phyloP scores from a whole-genome alignment of 768 basidiomycete species.

The Rhodotorula graminis region DNA sequence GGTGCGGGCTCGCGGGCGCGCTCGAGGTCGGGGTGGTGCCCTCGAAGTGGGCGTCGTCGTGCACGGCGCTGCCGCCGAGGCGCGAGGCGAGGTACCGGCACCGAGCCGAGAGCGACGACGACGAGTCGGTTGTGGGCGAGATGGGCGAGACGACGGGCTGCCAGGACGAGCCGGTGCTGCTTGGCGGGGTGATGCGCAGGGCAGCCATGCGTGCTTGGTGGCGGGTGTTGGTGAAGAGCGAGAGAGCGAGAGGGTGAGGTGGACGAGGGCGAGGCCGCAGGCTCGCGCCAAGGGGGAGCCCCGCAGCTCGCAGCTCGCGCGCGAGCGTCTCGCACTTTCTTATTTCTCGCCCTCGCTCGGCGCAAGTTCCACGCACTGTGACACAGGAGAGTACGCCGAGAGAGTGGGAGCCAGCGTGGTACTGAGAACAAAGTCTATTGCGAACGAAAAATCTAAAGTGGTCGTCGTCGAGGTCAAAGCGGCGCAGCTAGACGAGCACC shows the following conservation, averaged over 20 bases:
- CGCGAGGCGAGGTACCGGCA: conserved; percentile 25
- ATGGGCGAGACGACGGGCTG: conserved; percentile 16
- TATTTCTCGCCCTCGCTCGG: no score
- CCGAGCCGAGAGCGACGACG: conserved; percentile 13
- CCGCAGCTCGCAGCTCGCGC: no score
- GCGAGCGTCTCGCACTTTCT: no score
- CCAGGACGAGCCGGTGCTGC: neutral
- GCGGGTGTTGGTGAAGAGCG: neutral
- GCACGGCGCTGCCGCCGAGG: conserved; percentile 16
- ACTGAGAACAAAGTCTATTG: no score
- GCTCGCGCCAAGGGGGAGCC: no score
- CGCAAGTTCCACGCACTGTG: no score
- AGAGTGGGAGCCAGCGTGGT: no score
- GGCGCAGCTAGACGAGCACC: conserved; percentile 3
- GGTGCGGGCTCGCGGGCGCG: neutral
- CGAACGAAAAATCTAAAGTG: no score
- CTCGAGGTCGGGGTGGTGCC: neutral
- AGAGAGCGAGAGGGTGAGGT: neutral
- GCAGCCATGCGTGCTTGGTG: neutral
- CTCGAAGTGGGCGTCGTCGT: conserved; percentile 5
- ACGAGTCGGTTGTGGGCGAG: neutral
- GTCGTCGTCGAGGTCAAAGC: no score
- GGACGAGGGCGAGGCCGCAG: no score
- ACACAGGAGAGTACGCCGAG: no score
- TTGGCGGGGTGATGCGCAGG: conserved; percentile 1